Evolutionary conservation across 345 rosid species (phyloP).

Genomic region (Mallotus nudiflorus): DNA sequence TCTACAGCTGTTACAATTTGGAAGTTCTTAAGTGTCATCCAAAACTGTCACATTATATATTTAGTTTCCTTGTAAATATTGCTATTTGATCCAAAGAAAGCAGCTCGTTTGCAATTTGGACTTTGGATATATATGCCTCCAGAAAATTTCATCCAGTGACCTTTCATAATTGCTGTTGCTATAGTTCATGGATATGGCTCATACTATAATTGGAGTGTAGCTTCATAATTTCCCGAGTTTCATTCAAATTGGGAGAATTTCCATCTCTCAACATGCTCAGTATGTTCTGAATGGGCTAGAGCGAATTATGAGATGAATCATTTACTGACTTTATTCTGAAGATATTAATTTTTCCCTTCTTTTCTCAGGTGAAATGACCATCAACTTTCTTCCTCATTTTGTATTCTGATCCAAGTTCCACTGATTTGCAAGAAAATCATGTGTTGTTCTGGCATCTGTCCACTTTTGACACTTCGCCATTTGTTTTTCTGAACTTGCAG

Average conservation of each 20-base stretch:
- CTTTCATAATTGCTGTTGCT: not conserved
- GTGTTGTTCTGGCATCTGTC: not conserved
- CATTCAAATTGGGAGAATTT: no score
- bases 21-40: no score
- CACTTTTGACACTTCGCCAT: constrained; percentile 10
- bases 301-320: not conserved
- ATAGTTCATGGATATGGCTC: not conserved
- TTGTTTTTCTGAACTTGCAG: constrained; percentile 40
- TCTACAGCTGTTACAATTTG: no score
- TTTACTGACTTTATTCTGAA: not conserved
- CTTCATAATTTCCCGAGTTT: not conserved
- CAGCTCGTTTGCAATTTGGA: no score
- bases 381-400: not conserved
- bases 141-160: not conserved
- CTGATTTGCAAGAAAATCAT: not conserved
- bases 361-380: not conserved
- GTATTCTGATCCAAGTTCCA: not conserved
- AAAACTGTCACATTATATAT: no score
- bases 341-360: not conserved
- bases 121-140: not conserved
- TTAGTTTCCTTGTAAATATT: no score
- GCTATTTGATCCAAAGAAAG: no score
- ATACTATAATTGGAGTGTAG: not conserved
- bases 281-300: not conserved
- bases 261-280: not conserved